phyloP scores from a whole-genome alignment of 805 yeast genomes.

The Teunomyces panamensis region DNA sequence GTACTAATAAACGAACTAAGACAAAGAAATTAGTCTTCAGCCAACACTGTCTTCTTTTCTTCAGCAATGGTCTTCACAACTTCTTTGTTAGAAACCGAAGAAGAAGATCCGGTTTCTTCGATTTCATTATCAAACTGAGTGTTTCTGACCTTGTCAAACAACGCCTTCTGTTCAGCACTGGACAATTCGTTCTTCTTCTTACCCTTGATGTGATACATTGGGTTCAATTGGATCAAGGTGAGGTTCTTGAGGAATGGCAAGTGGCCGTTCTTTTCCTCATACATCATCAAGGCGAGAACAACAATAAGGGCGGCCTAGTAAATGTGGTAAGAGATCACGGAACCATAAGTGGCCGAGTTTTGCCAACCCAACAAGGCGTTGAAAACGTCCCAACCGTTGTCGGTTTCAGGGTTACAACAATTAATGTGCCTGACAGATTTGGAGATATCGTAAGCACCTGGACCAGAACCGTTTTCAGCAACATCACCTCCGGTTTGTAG shows the following conservation, averaged over 20 bases:
- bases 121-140: conserved; percentile 15
- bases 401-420: conserved; percentile 25
- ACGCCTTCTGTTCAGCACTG: conserved; percentile 48
- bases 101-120: conserved; percentile 10
- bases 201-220: conserved; percentile 68
- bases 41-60: background rate
- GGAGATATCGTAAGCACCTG: conserved; percentile 23
- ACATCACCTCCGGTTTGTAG: conserved; percentile 23
- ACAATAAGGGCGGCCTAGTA: conserved; percentile 22
- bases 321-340: conserved; percentile 23
- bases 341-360: conserved; percentile 25
- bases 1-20: background rate
- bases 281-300: conserved; percentile 17
- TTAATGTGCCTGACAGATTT: conserved; percentile 26
- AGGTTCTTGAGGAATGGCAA: conserved; percentile 19
- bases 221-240: conserved; percentile 52
- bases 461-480: conserved; percentile 23
- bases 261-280: conserved; percentile 24
- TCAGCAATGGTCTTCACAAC: background rate
- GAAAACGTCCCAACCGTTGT: conserved; percentile 26
- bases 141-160: conserved; percentile 40
- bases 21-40: background rate
- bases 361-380: conserved; percentile 28
- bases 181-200: conserved; percentile 61
- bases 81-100: conserved; percentile 2